Evolutionary conservation across 306 rosid genomes (phyloP), one percentile per base, ranked within the genome.

Genomic region (Vigna trinervia): DNA sequence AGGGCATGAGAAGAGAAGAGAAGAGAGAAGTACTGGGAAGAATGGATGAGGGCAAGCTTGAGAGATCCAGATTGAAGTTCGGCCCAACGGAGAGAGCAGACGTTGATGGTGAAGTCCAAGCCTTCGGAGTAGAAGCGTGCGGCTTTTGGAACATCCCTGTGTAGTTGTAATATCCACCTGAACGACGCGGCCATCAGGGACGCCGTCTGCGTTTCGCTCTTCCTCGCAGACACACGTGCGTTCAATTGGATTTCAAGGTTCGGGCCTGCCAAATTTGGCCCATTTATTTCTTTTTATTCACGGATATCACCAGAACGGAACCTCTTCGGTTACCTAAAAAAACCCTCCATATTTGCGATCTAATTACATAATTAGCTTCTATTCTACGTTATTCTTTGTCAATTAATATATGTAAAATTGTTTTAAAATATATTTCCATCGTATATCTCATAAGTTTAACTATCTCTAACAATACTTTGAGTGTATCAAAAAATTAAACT

Each of bases 1-100:
- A 34, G 77, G 26, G 84, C 86, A 52, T 8, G 11, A 5, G 22
- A 19, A 22, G 48, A 48, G 22, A 19, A 22, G 48, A 48, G 34
- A 15, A 45, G 30, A 39, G 30, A 47, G 0, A 2, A 14, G 28
- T 87, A 90, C 96, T 69, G 54, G 22, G 93, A 87, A 41, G 88
- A 87, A 79, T 89, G 97, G 93, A 92, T 83, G 62, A 95, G 93
- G 48, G 90, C 90, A 5, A 92, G 93, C 59, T 90, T 92, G 84
- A 90, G 96, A 60, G 97, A 87, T 45, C 96, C 97, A 0, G 92
- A 92, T 51, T 91, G 96, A 63, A 90, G 97, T 88, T 95, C 97
- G 0, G 96, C 96, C 96, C 96, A 94, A 9, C 90, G 93, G 26
- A 84, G 88, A 62, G 91, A 87, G 82, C 98, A 91, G 64, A 91